Percentiles rank a stretch among this genome's conserved stretches.
Conservation (phyloP, 176 grass and related monocot genomes). For the Oryza nivara region DNA sequence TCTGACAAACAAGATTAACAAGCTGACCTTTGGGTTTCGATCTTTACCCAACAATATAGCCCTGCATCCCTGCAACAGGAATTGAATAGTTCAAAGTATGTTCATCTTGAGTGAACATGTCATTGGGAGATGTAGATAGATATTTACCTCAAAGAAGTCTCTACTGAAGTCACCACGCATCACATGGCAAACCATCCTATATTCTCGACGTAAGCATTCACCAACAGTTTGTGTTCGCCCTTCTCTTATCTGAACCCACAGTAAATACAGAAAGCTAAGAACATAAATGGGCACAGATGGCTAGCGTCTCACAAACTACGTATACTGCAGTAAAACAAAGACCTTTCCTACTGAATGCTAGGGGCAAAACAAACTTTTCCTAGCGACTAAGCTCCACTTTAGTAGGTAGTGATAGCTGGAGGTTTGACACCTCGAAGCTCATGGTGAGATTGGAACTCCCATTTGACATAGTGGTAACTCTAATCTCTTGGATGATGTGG, state of each 20-base stretch:
- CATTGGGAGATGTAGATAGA: conserved; percentile 1
- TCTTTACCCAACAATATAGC: conserved; percentile 90
- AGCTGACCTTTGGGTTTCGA: conserved; percentile 81
- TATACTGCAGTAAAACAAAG: neutral
- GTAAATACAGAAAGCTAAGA: neutral
- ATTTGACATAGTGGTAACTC: too few relatives aligned
- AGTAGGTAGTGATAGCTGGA: neutral
- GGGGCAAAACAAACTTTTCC: conserved; percentile 17
- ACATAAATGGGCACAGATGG: neutral
- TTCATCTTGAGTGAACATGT: conserved; percentile 2
- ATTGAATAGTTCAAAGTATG: conserved; percentile 22
- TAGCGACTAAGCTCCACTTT: conserved; percentile 12
- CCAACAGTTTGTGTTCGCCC: conserved; percentile 73
- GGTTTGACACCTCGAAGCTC: conserved; percentile 4
- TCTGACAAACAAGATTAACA: conserved; percentile 23
- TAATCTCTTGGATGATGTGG: too few relatives aligned
- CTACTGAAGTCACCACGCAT: conserved; percentile 87
- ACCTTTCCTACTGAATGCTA: neutral
- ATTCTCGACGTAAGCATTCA: conserved; percentile 84
- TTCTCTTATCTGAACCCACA: conserved; percentile 78
- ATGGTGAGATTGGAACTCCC: conserved; percentile 15
- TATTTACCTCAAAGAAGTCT: conserved; percentile 88
- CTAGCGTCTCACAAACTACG: too few relatives aligned
- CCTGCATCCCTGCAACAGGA: conserved; percentile 74
- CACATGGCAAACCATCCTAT: conserved; percentile 92